Base-by-base conservation (phyloP, 2,329 filamentous ascomycete species). In the Aureobasidium sp. region DNA sequence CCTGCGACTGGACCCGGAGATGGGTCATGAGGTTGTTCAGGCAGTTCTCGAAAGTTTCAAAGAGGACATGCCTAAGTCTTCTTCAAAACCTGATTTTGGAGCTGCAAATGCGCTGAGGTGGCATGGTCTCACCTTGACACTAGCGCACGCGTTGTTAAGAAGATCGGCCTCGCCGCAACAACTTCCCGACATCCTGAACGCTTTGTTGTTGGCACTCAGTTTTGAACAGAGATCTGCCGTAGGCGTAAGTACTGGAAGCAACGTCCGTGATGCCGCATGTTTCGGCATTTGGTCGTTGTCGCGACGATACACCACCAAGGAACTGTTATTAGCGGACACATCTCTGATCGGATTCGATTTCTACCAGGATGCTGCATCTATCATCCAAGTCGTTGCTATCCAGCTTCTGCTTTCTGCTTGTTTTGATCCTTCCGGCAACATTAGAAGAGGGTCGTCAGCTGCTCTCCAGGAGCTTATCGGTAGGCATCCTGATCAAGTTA, bases 271-370 rank as follows among this genome's bases (percentile, higher is more conserved):
- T 75, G 93, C 94, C 13, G 90, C 94, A 3, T 96, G 92, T 71
- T 99, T 97, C 71, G 94, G 94, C 7, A 87, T 97, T 25, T 99
- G 94, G 94, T 88, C 92, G 1, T 73, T 97, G 8, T 90, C 93
- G 23, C 83, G 94, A 60, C 86, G 93, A 59, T 99, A 97, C 68
- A 85, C 84, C 1, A 96, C 91, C 0, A 69, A 77, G 0, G 93
- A 97, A 71, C 79, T 97, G 7, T 78, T 87, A 11, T 77, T 78
- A 0, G 81, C 95, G 1, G 76, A 83, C n/a, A 53, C 59, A 37
- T 47, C 43, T 5, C 17, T 60, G 2, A 42, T 57, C 21, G 27
- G n/a, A 13, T 25, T 46, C 1, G 27, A 43, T 5, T 37, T 38
- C 43, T 15, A 23, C 19, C 42, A 23, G 23, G 17, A 23, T 19